phyloP scores from a whole-genome alignment of 2,329 filamentous ascomycete genomes.

The Hypoxylon sp. region DNA sequence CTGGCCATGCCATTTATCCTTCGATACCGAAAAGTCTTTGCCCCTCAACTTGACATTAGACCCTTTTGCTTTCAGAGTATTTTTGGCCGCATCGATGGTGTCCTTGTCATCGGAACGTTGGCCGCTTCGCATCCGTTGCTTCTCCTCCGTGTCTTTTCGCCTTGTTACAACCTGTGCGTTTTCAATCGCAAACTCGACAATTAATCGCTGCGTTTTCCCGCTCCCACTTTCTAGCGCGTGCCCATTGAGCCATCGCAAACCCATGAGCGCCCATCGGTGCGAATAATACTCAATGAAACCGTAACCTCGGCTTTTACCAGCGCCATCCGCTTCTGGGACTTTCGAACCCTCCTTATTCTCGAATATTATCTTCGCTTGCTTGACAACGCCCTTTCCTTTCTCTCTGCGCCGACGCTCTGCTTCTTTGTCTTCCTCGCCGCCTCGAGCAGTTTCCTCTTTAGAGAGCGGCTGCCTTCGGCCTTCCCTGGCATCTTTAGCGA shows the following conservation, averaged over 20 bases:
- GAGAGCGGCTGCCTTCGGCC: constrained; percentile 82
- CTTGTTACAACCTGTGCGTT: constrained; percentile 95
- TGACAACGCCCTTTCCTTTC: constrained; percentile 88
- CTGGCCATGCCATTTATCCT: constrained; percentile 44
- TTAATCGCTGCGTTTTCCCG: constrained; percentile 88
- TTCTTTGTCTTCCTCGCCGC: constrained; percentile 82
- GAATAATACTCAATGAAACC: constrained; percentile 97
- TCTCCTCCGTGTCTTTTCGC: constrained; percentile 69
- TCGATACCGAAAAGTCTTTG: constrained; percentile 54
- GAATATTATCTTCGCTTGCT: constrained; percentile 94
- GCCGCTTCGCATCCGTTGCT: constrained; percentile 43
- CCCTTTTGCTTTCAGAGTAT: constrained; percentile 8
- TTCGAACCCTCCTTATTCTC: constrained; percentile 89
- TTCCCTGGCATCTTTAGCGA: constrained; percentile 88
- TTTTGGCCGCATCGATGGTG: constrained; percentile 31
- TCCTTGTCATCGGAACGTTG: constrained; percentile 48
- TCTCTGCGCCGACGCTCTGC: constrained; percentile 83
- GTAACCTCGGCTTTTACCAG: constrained; percentile 89
- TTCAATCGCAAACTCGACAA: constrained; percentile 98
- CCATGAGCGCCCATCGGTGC: constrained; percentile 95
- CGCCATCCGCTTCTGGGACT: constrained; percentile 79
- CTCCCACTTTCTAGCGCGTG: constrained; percentile 68
- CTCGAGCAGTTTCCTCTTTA: constrained; percentile 88
- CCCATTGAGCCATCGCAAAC: constrained; percentile 92
- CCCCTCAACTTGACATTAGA: constrained; percentile 36